These are phyloP conservation scores for Ophiostoma himal-ulmi DNA, from an alignment of 2,329 filamentous ascomycete species.

Conservation along the genomic window DNA sequence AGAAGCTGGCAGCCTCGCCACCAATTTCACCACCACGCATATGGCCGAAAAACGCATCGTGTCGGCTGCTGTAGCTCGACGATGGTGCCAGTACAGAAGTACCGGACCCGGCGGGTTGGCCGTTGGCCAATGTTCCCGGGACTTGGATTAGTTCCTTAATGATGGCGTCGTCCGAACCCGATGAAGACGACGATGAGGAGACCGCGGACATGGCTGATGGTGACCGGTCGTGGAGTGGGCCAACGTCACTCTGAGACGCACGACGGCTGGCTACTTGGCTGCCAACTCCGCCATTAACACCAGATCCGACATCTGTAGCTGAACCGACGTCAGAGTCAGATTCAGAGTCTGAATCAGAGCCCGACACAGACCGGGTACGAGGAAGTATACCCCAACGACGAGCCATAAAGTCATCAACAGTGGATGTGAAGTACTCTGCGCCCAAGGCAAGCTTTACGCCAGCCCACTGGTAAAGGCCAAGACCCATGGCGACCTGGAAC, in stretches of 20 bases:
- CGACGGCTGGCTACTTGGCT: not conserved
- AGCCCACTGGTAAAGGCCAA: constrained; percentile 29
- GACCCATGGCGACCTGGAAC: constrained; percentile 34
- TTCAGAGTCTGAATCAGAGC: not conserved
- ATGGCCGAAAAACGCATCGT: not conserved
- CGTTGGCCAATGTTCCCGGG: not conserved
- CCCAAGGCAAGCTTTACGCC: not conserved
- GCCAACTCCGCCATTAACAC: not conserved
- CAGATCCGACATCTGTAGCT: not conserved
- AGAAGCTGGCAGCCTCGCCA: not conserved
- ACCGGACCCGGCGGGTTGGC: not conserved
- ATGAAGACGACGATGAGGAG: not conserved
- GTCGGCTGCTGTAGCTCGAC: not conserved
- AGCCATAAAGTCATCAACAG: not conserved
- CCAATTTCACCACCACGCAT: constrained; percentile 3
- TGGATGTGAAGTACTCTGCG: not conserved
- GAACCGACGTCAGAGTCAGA: not conserved
- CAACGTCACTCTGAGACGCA: not conserved
- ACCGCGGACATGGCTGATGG: constrained; percentile 2
- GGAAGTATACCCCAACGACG: not conserved
- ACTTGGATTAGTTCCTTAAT: not conserved
- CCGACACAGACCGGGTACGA: not conserved
- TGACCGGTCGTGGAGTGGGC: constrained; percentile 5
- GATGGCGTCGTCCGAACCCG: not conserved
- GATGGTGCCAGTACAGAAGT: not conserved